Evolutionary conservation across 257 asterid genomes (phyloP), one percentile per base, ranked within the genome.

Genomic region (Ilex aquifolium): DNA sequence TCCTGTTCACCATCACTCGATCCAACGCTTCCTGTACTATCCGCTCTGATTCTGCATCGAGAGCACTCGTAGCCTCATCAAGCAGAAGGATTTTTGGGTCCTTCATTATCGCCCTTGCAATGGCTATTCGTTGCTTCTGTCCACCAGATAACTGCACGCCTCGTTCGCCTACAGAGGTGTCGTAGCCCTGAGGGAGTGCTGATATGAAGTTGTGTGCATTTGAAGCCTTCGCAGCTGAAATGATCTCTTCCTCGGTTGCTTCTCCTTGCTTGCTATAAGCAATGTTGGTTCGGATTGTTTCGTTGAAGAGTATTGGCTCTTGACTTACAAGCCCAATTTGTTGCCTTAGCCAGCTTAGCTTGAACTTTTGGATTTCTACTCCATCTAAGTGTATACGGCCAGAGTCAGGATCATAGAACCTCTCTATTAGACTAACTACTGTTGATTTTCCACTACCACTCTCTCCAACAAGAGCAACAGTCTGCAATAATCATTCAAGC

Each of bases 361-460:
- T 89, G 52, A 84, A 68, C 14, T 65, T 77, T 67, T 42, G 32
- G 7, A 86, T 59, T 8, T 82, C 85, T 5, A 79, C 77, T 0
- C 79, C 81, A 30, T 86, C 96, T 58, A 86, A 56, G 44, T 49
- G 30, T 51, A 89, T 67, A 2, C 30, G 31, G 3, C 96, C 96
- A 1, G 80, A 69, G 60, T 82, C 82, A 0, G 95, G 93, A 67
- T 79, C 77, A 68, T 89, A 86, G 64, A 89, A 89, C 65, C 96
- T 66, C 60, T 89, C 90, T 55, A 89, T 76, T 10, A 86, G 78
- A 54, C 83, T 75, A 21, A 89, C 84, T 6, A 86, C 87, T 0
- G 95, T 86, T 31, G 95, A 89, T 68, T 86, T 89, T 2, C 95
- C 95, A 15, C 96, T 80, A 2, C 95, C 95, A 52, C 92, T 89